phyloP scores from a whole-genome alignment of 2,329 filamentous ascomycete species.

The Aspergillus intermedius region DNA sequence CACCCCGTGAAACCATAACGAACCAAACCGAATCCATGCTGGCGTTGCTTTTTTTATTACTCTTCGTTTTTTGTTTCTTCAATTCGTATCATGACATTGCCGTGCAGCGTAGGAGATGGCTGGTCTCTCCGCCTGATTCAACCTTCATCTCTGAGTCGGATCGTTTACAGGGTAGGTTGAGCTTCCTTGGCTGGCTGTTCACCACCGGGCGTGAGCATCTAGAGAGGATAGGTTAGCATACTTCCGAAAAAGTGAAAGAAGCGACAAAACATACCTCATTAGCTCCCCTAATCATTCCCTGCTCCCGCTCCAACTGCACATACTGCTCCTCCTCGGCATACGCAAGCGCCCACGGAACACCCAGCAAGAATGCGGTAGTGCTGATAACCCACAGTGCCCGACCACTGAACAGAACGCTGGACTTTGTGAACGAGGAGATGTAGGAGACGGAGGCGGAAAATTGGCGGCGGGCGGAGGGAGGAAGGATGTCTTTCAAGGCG shows the following conservation, averaged over 20 bases:
- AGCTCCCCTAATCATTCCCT: conserved; percentile 88
- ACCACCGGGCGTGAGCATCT: conserved; percentile 40
- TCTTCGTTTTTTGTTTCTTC: neutral
- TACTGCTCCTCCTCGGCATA: conserved; percentile 95
- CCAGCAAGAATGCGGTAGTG: conserved; percentile 81
- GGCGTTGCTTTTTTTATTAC: neutral
- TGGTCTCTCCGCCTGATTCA: conserved; percentile 11
- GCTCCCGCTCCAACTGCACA: conserved; percentile 95
- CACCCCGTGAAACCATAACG: neutral
- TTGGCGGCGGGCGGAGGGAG: conserved; percentile 63
- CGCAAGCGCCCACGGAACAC: conserved; percentile 87
- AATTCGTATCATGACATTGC: conserved; percentile 1
- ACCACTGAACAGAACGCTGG: conserved; percentile 59
- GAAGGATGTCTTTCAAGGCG: conserved; percentile 69
- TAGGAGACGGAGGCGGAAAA: conserved; percentile 53
- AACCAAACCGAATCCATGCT: too few species aligned
- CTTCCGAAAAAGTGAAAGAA: too few species aligned
- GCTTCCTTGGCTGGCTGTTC: conserved; percentile 22
- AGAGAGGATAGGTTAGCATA: too few species aligned
- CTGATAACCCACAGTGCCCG: conserved; percentile 87
- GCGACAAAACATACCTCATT: conserved; percentile 56
- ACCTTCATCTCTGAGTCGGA: conserved; percentile 12
- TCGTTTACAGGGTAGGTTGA: conserved; percentile 34
- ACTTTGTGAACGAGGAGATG: conserved; percentile 39
- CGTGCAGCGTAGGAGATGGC: conserved; percentile 2